Evolutionary conservation across 257 asterid genomes (phyloP).

Genomic region (Solanum peruvianum): DNA sequence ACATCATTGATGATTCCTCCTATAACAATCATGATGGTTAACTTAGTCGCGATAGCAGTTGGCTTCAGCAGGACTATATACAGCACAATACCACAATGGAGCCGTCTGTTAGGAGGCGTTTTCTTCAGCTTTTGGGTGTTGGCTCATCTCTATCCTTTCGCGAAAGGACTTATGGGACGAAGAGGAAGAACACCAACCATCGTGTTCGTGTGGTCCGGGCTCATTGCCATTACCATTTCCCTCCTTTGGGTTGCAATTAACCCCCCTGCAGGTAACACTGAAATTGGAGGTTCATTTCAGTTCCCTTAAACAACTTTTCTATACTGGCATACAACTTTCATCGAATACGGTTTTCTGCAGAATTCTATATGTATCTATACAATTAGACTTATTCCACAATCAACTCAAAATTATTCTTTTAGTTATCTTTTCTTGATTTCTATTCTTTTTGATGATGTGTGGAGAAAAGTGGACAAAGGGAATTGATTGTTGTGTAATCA

Average conservation of each 20-base stretch:
- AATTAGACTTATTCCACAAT: not conserved
- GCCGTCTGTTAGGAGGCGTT: slow-evolving; percentile 73
- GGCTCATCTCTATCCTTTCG: slow-evolving; percentile 76
- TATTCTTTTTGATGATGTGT: not conserved
- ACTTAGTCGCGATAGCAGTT: slow-evolving; percentile 67
- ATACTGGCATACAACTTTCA: not conserved
- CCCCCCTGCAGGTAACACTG: slow-evolving; percentile 43
- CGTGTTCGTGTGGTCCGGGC: slow-evolving; percentile 83
- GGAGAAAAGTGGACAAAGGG: not conserved
- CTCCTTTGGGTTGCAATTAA: slow-evolving; percentile 76
- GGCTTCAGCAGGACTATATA: slow-evolving; percentile 78
- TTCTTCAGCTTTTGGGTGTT: slow-evolving; percentile 90
- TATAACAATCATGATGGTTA: slow-evolving; percentile 55
- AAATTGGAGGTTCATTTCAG: slow-evolving; percentile 84
- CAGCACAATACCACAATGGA: slow-evolving; percentile 80
- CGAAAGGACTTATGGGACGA: slow-evolving; percentile 78
- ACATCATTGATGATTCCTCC: slow-evolving; percentile 70
- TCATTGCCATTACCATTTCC: slow-evolving; percentile 67
- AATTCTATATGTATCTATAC: not conserved
- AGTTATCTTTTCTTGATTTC: not conserved
- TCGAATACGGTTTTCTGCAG: not conserved
- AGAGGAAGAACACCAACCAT: slow-evolving; percentile 80
- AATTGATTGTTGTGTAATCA: not conserved
- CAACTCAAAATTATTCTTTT: not conserved
- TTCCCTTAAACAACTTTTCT: slow-evolving; percentile 27